Evolutionary conservation across 768 basidiomycete species (phyloP).

Genomic region (Rubroboletus satanas): DNA sequence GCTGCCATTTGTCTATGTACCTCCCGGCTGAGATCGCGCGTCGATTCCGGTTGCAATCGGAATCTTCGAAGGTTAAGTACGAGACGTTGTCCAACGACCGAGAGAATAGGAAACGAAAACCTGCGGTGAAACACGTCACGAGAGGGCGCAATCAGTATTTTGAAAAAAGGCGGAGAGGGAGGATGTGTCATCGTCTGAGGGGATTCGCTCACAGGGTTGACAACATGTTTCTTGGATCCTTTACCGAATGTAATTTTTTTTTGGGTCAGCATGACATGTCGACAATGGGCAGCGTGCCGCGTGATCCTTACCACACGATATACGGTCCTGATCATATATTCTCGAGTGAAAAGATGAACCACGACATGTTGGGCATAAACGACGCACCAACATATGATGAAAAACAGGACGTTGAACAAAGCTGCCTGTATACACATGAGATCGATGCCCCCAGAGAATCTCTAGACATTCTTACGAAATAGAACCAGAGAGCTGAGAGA

Average conservation of each 20-base stretch:
- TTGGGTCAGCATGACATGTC: not conserved
- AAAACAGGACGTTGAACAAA: slow-evolving; percentile 3
- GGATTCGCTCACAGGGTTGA: slow-evolving; percentile 4
- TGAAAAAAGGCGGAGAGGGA: too few species aligned
- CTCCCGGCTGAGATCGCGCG: slow-evolving; percentile 10
- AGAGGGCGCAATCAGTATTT: not conserved
- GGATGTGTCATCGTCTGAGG: not conserved
- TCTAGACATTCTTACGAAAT: slow-evolving; percentile 2
- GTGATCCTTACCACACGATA: slow-evolving; percentile 9
- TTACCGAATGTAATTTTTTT: not conserved
- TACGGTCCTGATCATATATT: slow-evolving; percentile 1
- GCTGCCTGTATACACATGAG: slow-evolving; percentile 2
- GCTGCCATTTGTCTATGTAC: slow-evolving; percentile 11
- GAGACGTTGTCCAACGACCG: slow-evolving; percentile 22
- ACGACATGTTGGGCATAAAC: not conserved
- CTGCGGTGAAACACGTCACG: not conserved
- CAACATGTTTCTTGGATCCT: slow-evolving; percentile 18
- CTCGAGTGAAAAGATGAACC: not conserved
- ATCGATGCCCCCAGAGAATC: not conserved
- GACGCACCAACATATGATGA: slow-evolving; percentile 16
- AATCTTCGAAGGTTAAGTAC: slow-evolving; percentile 20
- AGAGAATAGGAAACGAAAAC: slow-evolving; percentile 6
- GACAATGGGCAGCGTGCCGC: not conserved
- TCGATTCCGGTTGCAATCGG: not conserved
- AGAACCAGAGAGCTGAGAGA: slow-evolving; percentile 14